These are phyloP conservation scores for Hyaloraphidium curvatum DNA, from an alignment of 192 early-diverging fungal genomes.

Conservation along the genomic window DNA sequence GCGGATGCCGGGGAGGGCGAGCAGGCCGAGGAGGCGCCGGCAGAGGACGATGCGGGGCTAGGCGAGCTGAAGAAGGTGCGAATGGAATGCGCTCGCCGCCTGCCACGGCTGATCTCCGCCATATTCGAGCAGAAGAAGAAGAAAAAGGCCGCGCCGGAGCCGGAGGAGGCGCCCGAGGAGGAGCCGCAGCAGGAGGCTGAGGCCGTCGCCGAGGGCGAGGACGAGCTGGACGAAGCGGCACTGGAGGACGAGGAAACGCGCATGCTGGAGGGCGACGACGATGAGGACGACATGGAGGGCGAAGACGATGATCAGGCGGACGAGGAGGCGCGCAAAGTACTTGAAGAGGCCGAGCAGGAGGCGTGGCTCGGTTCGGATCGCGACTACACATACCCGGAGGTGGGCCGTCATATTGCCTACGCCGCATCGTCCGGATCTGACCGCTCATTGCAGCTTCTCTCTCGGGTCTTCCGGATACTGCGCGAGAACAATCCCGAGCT, in stretches of 20 bases:
- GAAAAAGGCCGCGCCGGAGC: slow-evolving; percentile 63
- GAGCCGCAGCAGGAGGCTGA: slow-evolving; percentile 58
- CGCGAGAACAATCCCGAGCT: slow-evolving; percentile 87
- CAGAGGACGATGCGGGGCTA: slow-evolving; percentile 16
- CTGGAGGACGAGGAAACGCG: slow-evolving; percentile 30
- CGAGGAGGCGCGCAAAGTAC: slow-evolving; percentile 1
- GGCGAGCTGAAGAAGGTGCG: slow-evolving; percentile 11
- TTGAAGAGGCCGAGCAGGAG: slow-evolving; percentile 23
- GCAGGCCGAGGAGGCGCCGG: slow-evolving; percentile 9
- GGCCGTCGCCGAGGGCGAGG: slow-evolving; percentile 58
- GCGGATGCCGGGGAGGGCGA: slow-evolving; percentile 18
- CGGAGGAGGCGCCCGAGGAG: slow-evolving; percentile 8
- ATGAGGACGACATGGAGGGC: slow-evolving; percentile 12
- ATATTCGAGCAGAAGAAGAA: slow-evolving; percentile 73
- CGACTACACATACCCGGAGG: slow-evolving; percentile 86
- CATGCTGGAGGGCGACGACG: slow-evolving; percentile 23
- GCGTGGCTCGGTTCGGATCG: slow-evolving; percentile 78
- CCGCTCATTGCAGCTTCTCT: slow-evolving; percentile 38
- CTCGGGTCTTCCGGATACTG: slow-evolving; percentile 75
- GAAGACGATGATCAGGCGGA: slow-evolving; percentile 7
- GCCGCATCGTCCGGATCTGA: background rate
- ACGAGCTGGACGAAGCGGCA: slow-evolving; percentile 21
- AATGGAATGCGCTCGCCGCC: slow-evolving; percentile 2
- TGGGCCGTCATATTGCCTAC: slow-evolving; percentile 10
- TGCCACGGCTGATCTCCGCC: slow-evolving; percentile 13